phyloP scores from a whole-genome alignment of 129 eudicot species.

The Flaveria brownii region DNA sequence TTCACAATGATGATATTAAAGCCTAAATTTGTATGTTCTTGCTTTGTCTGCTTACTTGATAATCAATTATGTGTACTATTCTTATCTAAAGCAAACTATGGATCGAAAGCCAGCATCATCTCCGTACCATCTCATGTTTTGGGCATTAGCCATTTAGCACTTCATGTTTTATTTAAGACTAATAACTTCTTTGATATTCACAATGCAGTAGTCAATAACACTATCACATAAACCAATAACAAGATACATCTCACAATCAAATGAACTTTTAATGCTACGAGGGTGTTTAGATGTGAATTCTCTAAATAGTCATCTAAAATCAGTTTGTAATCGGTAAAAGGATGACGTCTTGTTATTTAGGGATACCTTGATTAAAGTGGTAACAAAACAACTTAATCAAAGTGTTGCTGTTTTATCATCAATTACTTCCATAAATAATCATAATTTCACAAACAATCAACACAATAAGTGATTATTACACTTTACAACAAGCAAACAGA shows the following conservation, averaged over 20 bases:
- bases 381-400: not conserved
- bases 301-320: not conserved
- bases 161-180: not conserved
- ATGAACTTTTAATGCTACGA: not conserved
- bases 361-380: no score
- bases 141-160: not conserved
- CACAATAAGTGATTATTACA: not conserved
- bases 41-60: not conserved
- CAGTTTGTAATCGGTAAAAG: not conserved
- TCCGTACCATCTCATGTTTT: not conserved
- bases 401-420: not conserved
- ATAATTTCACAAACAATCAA: not conserved
- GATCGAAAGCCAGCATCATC: not conserved
- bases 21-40: slow-evolving; percentile 11
- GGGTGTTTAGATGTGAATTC: not conserved
- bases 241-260: not conserved
- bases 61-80: not conserved
- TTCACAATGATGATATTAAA: not conserved
- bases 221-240: not conserved
- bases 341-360: no score
- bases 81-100: not conserved
- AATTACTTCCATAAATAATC: not conserved
- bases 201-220: not conserved
- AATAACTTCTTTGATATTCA: not conserved
- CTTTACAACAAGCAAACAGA: slow-evolving; percentile 4